These are phyloP conservation scores for Torulaspora maleeae DNA, from an alignment of 805 yeast species.

Conservation along the genomic window DNA sequence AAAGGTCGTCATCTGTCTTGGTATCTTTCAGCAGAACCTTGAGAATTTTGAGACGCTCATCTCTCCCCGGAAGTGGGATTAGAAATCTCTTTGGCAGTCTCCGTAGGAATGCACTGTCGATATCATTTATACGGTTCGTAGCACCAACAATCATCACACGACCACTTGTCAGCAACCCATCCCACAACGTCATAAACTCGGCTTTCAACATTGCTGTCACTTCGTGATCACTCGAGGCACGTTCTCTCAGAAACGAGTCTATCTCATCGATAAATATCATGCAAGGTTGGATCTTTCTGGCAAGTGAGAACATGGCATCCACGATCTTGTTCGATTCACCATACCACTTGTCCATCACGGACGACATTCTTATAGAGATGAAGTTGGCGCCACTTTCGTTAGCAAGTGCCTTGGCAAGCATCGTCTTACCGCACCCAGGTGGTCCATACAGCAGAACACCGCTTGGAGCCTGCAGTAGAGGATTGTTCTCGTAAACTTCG, in stretches of 20 bases:
- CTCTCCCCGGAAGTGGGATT: slow-evolving; percentile 62
- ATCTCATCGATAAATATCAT: slow-evolving; percentile 94
- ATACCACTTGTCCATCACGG: slow-evolving; percentile 95
- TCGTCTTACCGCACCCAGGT: slow-evolving; percentile 97
- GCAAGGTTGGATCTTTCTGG: slow-evolving; percentile 86
- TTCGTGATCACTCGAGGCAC: slow-evolving; percentile 84
- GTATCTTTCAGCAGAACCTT: slow-evolving; percentile 64
- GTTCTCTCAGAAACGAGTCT: slow-evolving; percentile 86
- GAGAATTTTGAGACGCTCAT: slow-evolving; percentile 67
- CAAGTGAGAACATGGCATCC: slow-evolving; percentile 87
- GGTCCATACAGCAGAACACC: slow-evolving; percentile 93
- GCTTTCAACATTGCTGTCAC: slow-evolving; percentile 93
- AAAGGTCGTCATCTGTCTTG: slow-evolving; percentile 47
- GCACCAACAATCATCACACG: slow-evolving; percentile 89
- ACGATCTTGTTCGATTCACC: slow-evolving; percentile 94
- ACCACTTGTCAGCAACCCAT: slow-evolving; percentile 75
- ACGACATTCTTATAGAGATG: slow-evolving; percentile 85
- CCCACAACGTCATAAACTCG: slow-evolving; percentile 97
- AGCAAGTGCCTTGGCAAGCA: slow-evolving; percentile 95
- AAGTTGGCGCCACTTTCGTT: slow-evolving; percentile 88
- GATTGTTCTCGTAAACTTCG: slow-evolving; percentile 63
- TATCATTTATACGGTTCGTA: slow-evolving; percentile 86
- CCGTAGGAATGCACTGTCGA: slow-evolving; percentile 87
- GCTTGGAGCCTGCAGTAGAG: slow-evolving; percentile 83
- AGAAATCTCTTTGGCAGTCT: slow-evolving; percentile 89